A percentile compares a stretch with the other conserved stretches of the same genome.
Evolutionary conservation across 331 rosid genomes (phyloP).

Genomic region (Erythrophleum ivorense): DNA sequence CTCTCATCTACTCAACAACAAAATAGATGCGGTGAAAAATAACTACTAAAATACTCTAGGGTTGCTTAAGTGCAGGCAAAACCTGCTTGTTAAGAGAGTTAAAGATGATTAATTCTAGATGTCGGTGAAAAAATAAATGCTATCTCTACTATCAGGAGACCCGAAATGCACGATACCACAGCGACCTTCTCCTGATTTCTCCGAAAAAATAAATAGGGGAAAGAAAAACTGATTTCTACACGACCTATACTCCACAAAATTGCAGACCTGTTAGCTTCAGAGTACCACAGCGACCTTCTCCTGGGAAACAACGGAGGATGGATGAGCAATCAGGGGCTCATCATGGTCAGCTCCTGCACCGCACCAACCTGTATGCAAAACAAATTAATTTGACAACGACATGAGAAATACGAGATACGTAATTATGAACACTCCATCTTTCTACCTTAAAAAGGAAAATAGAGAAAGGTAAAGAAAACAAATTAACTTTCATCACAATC

Average conservation of each 20-base stretch:
- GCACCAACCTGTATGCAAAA: conserved; percentile 81
- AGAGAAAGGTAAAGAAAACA: too few relatives aligned
- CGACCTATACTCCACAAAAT: conserved; percentile 74
- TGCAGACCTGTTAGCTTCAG: conserved; percentile 58
- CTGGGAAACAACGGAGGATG: conserved; percentile 67
- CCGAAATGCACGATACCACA: conserved; percentile 46
- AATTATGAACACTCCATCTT: too few relatives aligned
- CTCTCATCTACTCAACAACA: conserved; percentile 48
- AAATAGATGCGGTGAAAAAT: conserved; percentile 58
- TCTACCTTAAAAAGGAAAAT: neutral
- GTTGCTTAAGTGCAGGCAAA: conserved; percentile 59
- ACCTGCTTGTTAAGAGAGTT: conserved; percentile 53
- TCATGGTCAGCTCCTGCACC: conserved; percentile 99
- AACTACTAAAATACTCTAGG: conserved; percentile 47
- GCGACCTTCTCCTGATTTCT: too few relatives aligned
- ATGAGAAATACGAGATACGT: neutral
- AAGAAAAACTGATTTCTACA: too few relatives aligned
- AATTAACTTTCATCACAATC: neutral
- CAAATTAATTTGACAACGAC: neutral
- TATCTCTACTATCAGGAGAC: conserved; percentile 41
- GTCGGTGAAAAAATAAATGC: conserved; percentile 51
- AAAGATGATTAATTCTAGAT: conserved; percentile 57
- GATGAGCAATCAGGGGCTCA: conserved; percentile 90
- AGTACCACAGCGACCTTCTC: conserved; percentile 95
- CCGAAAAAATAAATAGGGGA: too few relatives aligned